Evolutionary conservation across 2,329 filamentous ascomycete genomes (phyloP).

Genomic region (Fusarium sp.): DNA sequence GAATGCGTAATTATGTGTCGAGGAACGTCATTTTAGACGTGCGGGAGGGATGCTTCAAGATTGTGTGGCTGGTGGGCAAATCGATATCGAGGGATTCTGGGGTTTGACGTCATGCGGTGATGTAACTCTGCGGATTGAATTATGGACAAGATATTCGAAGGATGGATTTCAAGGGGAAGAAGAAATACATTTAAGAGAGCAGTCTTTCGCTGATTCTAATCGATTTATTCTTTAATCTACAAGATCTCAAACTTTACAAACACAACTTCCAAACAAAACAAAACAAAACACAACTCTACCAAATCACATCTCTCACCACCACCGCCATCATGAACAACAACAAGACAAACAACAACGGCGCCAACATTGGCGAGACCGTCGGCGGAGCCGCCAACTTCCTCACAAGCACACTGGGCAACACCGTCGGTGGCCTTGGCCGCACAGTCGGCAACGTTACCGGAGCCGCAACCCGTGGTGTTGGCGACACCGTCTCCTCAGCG

Average conservation of each 20-base stretch:
- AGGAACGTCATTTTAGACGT: conserved; percentile 44
- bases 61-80: conserved; percentile 32
- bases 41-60: conserved; percentile 13
- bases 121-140: conserved; percentile 21
- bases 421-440: conserved; percentile 55
- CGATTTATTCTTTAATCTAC: background rate
- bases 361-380: conserved; percentile 51
- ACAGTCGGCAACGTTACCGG: conserved; percentile 60
- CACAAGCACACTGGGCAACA: conserved; percentile 58
- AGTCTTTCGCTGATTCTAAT: background rate
- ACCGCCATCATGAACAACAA: conserved; percentile 42
- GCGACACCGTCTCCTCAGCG: conserved; percentile 66
- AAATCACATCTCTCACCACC: conserved; percentile 3
- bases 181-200: conserved; percentile 21
- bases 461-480: conserved; percentile 68
- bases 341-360: conserved; percentile 45
- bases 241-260: conserved; percentile 11
- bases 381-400: conserved; percentile 55
- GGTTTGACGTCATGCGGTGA: conserved; percentile 45
- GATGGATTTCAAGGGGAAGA: conserved; percentile 11
- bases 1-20: conserved; percentile 38
- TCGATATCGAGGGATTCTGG: conserved; percentile 22
- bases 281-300: background rate
- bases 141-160: conserved; percentile 25
- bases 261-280: conserved; percentile 3